Base-by-base conservation (phyloP, 768 basidiomycete species). In the Suillus variegatus region DNA sequence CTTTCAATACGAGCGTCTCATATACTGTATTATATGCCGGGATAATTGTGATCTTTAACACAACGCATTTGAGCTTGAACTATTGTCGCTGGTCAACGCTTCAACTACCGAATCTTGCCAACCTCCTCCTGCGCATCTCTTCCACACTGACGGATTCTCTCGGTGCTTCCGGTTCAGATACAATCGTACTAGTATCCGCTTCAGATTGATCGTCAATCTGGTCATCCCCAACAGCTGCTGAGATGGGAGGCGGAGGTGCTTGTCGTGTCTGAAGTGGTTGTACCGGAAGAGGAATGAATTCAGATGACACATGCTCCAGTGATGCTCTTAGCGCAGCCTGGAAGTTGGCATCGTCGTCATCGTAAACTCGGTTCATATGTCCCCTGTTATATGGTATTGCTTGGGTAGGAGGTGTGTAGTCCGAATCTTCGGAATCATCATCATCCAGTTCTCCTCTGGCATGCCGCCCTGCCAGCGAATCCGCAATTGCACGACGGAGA, bases 321-420 rank as follows among this genome's bases (percentile, higher is more conserved):
- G 94, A 95, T 3, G 93, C 95, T 72, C 81, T 88, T 57, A 97
- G 80, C 6, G 95, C 95, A 13, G 94, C 94, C 77, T 96, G 95
- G 55, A 97, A 78, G 70, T 92, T 90, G 28, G 85, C 87, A 70
- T 97, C 94, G 60, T 95, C 94, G 68, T 96, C 94, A 67, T 95
- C 94, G 69, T 92, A 88, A 46, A 89, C 85, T 55, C 87, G 78
- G 60, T 82, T 66, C 36, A 61, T 62, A 5, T 65, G 69, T 67
- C 43, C 65, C 57, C 66, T 58, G 55, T 56, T 41, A 62, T 49
- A 67, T 40, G 38, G 57, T 32, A 61, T 49, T 16, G 43, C 47
- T 41, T 61, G 43, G 16, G 64, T 3, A 25, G 65, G 4, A 25
- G 65, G 65, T 46, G 52, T 57, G 20, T 70, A 55, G 4, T 74